A percentile compares a stretch with the other conserved stretches of the same genome.
phyloP scores from a whole-genome alignment of 2,329 filamentous ascomycete genomes.

The Dactylellina parvicollis region DNA sequence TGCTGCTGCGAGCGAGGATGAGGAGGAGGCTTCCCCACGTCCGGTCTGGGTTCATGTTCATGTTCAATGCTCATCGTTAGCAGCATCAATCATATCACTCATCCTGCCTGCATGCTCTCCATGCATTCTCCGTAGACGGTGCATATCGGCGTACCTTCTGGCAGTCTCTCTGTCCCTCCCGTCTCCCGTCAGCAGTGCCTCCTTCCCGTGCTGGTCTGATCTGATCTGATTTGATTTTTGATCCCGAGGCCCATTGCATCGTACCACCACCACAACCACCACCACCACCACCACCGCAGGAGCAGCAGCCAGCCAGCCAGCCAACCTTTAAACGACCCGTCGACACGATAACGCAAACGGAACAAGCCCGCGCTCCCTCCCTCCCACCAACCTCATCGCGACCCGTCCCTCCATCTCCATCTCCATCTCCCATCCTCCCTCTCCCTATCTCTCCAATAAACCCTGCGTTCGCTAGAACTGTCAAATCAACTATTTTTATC shows the following conservation, averaged over 20 bases:
- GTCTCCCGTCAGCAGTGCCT: background rate
- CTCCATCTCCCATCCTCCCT: background rate
- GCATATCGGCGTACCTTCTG: background rate
- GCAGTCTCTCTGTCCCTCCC: background rate
- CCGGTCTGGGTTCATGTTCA: background rate
- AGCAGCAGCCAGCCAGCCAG: no score
- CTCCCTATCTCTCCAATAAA: background rate
- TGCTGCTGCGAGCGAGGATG: no score
- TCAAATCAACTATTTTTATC: background rate
- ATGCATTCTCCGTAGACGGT: background rate
- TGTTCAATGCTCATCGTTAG: slow-evolving; percentile 1
- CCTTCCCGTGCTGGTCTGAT: background rate
- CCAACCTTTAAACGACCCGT: background rate
- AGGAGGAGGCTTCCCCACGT: no score
- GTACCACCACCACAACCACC: background rate
- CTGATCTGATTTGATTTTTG: no score
- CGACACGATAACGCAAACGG: slow-evolving; percentile 39
- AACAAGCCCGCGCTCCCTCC: background rate
- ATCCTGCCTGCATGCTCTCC: background rate
- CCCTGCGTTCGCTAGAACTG: background rate
- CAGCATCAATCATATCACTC: background rate
- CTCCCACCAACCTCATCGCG: slow-evolving; percentile 4
- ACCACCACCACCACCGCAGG: background rate
- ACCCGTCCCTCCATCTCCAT: background rate
- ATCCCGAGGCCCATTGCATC: background rate